Conservation (phyloP, 345 rosid species). For the Boechera retrofracta region DNA sequence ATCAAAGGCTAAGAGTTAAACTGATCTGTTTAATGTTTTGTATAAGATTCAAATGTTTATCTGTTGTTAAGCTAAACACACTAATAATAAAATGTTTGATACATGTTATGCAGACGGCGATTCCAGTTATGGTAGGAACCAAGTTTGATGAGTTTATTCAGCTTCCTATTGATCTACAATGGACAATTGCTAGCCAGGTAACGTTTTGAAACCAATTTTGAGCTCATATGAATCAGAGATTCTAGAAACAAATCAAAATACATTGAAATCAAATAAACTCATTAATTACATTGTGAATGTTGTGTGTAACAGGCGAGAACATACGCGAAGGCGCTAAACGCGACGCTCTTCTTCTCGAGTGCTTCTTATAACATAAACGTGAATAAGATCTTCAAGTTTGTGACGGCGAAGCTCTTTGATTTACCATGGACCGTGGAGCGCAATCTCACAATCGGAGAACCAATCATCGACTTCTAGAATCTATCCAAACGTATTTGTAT, state of each 20-base stretch:
- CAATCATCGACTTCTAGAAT: constrained; percentile 77
- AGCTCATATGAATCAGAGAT: background rate
- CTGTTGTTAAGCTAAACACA: constrained; percentile 23
- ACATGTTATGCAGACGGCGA: constrained; percentile 60
- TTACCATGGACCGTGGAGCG: constrained; percentile 87
- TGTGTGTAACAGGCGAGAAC: constrained; percentile 69
- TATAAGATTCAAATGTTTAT: background rate
- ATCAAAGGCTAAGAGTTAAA: too few species aligned
- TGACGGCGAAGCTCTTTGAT: constrained; percentile 91
- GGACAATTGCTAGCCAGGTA: constrained; percentile 94
- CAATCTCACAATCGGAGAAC: constrained; percentile 85
- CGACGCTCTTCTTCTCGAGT: constrained; percentile 91
- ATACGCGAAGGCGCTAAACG: constrained; percentile 81
- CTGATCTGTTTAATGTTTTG: background rate
- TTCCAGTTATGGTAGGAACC: constrained; percentile 84
- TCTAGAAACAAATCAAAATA: background rate
- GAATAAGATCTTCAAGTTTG: constrained; percentile 91
- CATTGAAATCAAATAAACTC: background rate
- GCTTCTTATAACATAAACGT: constrained; percentile 92
- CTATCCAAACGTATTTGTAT: constrained; percentile 4
- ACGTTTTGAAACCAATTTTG: background rate
- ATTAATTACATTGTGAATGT: background rate
- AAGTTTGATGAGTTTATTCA: constrained; percentile 96
- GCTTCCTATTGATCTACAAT: constrained; percentile 86
- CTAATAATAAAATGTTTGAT: background rate